phyloP scores from a whole-genome alignment of 2,329 filamentous ascomycete species.

The Thermoascus crustaceus region DNA sequence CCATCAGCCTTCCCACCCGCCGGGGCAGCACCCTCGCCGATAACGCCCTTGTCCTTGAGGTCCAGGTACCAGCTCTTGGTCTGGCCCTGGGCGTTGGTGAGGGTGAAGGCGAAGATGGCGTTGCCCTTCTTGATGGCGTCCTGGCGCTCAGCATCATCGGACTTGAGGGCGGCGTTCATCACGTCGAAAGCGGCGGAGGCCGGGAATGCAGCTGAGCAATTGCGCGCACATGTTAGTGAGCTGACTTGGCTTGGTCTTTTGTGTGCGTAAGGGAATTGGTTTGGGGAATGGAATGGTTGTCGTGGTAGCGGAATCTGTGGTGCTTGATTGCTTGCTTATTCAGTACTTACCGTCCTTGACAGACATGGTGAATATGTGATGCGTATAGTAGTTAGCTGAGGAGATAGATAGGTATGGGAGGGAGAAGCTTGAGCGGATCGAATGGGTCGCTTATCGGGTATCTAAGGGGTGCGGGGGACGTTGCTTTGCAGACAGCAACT shows the following conservation, averaged over 20 bases:
- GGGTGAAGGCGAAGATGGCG: constrained; percentile 79
- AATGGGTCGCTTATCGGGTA: too few species aligned
- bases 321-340: background rate
- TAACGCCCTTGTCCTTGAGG: constrained; percentile 79
- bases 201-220: constrained; percentile 64
- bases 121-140: constrained; percentile 83
- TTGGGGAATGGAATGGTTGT: background rate
- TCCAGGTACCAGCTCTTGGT: constrained; percentile 90
- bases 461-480: too few species aligned
- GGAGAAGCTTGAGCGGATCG: too few species aligned
- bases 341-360: constrained; percentile 59
- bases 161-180: constrained; percentile 65
- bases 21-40: constrained; percentile 64
- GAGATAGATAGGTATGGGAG: constrained; percentile 8
- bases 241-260: too few species aligned
- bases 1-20: constrained; percentile 71
- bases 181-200: constrained; percentile 84
- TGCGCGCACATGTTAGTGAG: constrained; percentile 4
- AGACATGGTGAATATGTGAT: constrained; percentile 49
- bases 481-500: too few species aligned
- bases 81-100: constrained; percentile 79
- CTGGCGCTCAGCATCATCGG: constrained; percentile 66
- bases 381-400: constrained; percentile 3
- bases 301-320: background rate
- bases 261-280: too few species aligned